Evolutionary conservation across 352 stramenopile species (phyloP), one percentile per base, ranked within the genome.

Genomic region (Phytophthora fragariae): DNA sequence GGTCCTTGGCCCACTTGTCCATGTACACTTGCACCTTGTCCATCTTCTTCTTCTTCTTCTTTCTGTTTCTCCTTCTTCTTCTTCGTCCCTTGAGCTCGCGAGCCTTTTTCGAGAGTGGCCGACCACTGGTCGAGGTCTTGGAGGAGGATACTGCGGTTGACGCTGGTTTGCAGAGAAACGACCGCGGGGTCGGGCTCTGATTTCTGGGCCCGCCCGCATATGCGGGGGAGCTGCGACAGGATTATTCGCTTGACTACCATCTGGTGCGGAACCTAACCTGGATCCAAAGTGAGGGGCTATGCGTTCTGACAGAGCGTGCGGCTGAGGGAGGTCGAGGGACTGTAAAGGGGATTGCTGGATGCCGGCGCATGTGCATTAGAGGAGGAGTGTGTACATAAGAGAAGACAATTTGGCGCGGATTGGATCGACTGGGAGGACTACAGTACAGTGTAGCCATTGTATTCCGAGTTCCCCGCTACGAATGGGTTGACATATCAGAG

Each of bases 1-100:
- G 78, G 75, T 94, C 88, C 74, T 93, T 93, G 39, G 88, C 89
- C 85, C 84, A 92, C 80, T 95, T 95, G 82, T 93, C 86, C 80
- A 92, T 79, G 78, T 92, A 85, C 71, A 92, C 86, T 77, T 94
- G 86, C 65, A 93, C 75, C 65, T 92, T 93, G 44, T 95, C 89
- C 85, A 95, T 52, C 44, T 21, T 52, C n/a, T 10, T 70, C 12
- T 19, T 52, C 29, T 12, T 69, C 9, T 39, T 59, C 46, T 54
- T 33, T 63, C 35, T 39, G 0, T 7, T 39, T 1, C 35, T 46
- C 17, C 37, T 46, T 47, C 37, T 44, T 15, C 35, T 44, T 12
- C 35, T 44, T 44, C 35, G 14, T 46, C 37, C 15, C 5, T 15
- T 46, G 37, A 44, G 39, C 14, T 17, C 44, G 15, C 3, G 44